Evolutionary conservation across 352 stramenopile genomes (phyloP), one percentile per base, ranked within the genome.

Genomic region (Stephanocyclus meneghinianus): DNA sequence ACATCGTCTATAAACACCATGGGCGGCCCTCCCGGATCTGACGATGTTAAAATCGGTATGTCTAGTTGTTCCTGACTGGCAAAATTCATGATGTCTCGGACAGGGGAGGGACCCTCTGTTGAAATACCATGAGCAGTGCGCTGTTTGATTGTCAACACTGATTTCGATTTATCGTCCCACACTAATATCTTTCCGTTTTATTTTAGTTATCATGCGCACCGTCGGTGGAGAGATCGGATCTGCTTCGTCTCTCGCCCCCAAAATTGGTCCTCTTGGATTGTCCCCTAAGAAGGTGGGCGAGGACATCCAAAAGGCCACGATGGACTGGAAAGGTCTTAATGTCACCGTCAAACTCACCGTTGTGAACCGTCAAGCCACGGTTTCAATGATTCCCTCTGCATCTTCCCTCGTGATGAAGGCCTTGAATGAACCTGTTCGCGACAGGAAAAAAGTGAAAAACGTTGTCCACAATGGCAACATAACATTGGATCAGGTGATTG

Each of bases 231-330:
- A 99, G 93, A 92, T 99, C 90, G 97, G 95, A 89, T 95, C 97
- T 83, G 97, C 97, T 88, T 98, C 97, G 82, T 95, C 97, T 70
- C 95, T 99, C 74, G 97, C 97, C 67, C 97, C 97, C 81, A 99
- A 99, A 94, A 97, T 99, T 84, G 97, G 97, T 95, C 97, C 97
- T 75, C 96, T 99, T 71, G 97, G 97, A 96, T 93, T 99, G 51
- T 99, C 97, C 68, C 97, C 97, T 77, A 99, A 99, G 95, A 99
- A 99, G 91, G 96, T 99, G 77, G 97, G 97, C 84, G 97, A 99
- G 89, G 97, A 99, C 93, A 99, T 99, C 87, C 97, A 98, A 93
- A 99, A 99, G 94, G 97, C 96, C 78, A 99, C 97, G 72, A 94
- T 95, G 92, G 97, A 99, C 92, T 99, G 97, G 97, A 99, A 99